phyloP scores from a whole-genome alignment of 1,284 basidiomycete species.

The Microbotryomycetes sp. region DNA sequence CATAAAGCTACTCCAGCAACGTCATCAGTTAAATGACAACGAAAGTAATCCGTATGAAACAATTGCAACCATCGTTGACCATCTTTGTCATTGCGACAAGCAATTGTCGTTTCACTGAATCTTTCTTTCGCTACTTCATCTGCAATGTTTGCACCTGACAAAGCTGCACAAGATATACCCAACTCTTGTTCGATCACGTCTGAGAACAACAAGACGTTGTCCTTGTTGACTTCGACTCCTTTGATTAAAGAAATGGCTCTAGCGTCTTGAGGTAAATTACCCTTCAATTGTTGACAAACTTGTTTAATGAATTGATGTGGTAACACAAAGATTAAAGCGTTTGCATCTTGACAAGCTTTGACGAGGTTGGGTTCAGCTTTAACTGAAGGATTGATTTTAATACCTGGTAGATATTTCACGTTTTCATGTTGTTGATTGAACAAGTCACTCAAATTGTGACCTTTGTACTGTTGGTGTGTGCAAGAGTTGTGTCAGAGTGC shows the following conservation, averaged over 20 bases:
- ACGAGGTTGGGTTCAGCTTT: conserved; percentile 49
- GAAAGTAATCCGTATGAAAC: conserved; percentile 48
- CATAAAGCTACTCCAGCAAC: conserved; percentile 53
- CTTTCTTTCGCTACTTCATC: conserved; percentile 51
- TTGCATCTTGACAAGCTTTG: conserved; percentile 51
- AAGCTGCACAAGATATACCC: conserved; percentile 49
- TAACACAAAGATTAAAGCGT: conserved; percentile 52
- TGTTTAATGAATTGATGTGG: conserved; percentile 50
- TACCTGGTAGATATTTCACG: conserved; percentile 51
- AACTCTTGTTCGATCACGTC: conserved; percentile 51
- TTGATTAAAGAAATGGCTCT: conserved; percentile 50
- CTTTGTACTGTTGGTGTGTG: conserved; percentile 45
- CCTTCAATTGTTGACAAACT: conserved; percentile 43
- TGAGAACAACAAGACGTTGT: conserved; percentile 53
- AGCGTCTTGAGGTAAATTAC: conserved; percentile 44
- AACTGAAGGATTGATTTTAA: conserved; percentile 50
- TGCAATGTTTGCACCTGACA: conserved; percentile 55
- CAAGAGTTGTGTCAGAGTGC: neutral
- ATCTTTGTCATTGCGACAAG: conserved; percentile 47
- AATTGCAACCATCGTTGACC: conserved; percentile 43
- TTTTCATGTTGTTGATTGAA: conserved; percentile 51
- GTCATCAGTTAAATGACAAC: conserved; percentile 52
- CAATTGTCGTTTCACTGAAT: conserved; percentile 54
- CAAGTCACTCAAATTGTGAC: conserved; percentile 50
- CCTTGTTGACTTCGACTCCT: conserved; percentile 50